Evolutionary conservation across 2,329 filamentous ascomycete species (phyloP).

Genomic region (Xylariaceae sp.): DNA sequence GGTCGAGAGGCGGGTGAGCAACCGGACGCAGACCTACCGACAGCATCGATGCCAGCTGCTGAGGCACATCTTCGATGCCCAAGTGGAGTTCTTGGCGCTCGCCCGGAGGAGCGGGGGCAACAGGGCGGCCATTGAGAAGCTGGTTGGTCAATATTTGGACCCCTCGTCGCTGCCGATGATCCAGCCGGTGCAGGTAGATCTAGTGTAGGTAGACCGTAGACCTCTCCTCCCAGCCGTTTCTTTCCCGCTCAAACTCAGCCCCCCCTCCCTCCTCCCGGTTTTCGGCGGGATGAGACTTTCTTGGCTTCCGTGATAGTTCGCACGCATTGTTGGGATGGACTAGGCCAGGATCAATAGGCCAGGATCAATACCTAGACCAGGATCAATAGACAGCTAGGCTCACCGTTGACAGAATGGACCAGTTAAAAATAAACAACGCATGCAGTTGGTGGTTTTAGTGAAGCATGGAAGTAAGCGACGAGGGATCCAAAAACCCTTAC

Average conservation of each 20-base stretch:
- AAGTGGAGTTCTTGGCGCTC: constrained; percentile 2
- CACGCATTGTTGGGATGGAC: no score
- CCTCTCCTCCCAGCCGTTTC: neutral
- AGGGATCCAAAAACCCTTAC: no score
- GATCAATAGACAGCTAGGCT: no score
- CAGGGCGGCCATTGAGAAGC: constrained; percentile 9
- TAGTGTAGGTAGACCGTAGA: neutral
- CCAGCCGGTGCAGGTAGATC: neutral
- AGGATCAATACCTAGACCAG: no score
- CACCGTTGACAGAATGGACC: neutral
- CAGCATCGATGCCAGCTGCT: constrained; percentile 15
- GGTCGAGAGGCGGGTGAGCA: constrained; percentile 13
- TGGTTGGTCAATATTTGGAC: constrained; percentile 7
- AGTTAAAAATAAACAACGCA: neutral
- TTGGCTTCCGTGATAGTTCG: no score
- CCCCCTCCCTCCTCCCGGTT: no score
- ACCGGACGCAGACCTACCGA: constrained; percentile 19
- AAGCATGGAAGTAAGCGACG: no score
- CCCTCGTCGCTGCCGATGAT: neutral
- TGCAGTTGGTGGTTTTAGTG: no score
- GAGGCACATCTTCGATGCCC: constrained; percentile 14
- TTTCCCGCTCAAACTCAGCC: neutral
- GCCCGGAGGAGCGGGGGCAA: constrained; percentile 1
- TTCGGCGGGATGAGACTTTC: no score
- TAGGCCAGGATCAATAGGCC: no score